Conservation (phyloP, 129 eudicot species). For the Chrysanthemum lavandulifolium region DNA sequence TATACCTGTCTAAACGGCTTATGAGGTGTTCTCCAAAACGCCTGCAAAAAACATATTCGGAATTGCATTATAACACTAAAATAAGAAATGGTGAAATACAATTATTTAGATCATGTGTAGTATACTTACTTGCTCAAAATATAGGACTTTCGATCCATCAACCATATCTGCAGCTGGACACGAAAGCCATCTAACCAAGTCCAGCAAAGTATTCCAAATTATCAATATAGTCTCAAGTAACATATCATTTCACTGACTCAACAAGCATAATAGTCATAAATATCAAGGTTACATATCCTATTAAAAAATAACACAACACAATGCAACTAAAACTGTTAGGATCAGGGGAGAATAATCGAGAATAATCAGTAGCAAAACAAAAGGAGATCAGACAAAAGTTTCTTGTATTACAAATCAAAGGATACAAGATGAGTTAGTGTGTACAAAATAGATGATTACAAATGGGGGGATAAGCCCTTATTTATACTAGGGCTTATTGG, state of each 20-base stretch:
- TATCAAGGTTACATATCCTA: no score
- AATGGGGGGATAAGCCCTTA: no score
- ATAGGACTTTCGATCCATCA: slow-evolving; percentile 87
- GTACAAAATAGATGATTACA: no score
- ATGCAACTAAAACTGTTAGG: no score
- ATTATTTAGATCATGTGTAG: not conserved
- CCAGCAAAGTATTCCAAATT: slow-evolving; percentile 2
- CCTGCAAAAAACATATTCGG: slow-evolving; percentile 48
- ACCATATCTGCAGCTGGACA: slow-evolving; percentile 95
- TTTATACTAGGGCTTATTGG: no score
- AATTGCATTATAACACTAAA: not conserved
- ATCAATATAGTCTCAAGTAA: slow-evolving; percentile 5
- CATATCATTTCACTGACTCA: not conserved
- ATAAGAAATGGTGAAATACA: not conserved
- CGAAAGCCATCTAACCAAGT: slow-evolving; percentile 71
- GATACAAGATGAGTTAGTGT: no score
- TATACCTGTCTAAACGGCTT: slow-evolving; percentile 96
- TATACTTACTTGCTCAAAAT: slow-evolving; percentile 73
- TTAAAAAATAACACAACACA: no score
- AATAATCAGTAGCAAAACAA: no score
- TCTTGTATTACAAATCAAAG: no score
- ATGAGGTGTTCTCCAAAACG: slow-evolving; percentile 97
- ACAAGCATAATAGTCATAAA: no score
- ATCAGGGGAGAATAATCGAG: no score
- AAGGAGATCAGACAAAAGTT: no score